Evolutionary conservation across 768 basidiomycete species (phyloP).

Genomic region (Exidia glandulosa): DNA sequence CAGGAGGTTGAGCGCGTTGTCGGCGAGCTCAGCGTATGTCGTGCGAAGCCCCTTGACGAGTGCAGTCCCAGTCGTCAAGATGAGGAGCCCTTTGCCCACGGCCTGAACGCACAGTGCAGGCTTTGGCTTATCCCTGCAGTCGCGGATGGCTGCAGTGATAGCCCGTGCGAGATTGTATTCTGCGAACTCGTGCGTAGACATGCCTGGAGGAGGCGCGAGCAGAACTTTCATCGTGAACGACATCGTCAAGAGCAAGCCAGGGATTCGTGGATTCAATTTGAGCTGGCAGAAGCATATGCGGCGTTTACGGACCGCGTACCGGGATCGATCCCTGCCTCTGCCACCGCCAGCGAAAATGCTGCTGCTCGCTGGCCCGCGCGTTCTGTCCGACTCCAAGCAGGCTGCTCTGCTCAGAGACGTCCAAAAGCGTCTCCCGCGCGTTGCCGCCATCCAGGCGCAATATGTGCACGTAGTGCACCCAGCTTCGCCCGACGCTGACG

Average conservation of each 20-base stretch:
- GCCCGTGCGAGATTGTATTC: neutral
- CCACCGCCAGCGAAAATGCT: conserved; percentile 44
- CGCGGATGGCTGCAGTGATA: neutral
- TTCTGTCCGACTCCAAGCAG: conserved; percentile 60
- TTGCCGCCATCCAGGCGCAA: conserved; percentile 68
- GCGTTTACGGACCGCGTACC: no score
- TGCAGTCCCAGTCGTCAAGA: neutral
- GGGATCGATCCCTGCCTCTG: neutral
- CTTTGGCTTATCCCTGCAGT: neutral
- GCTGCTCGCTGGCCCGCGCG: conserved; percentile 65
- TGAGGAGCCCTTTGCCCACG: neutral
- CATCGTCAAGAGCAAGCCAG: neutral
- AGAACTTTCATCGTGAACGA: no score
- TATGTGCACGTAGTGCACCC: conserved; percentile 81
- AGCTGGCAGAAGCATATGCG: neutral
- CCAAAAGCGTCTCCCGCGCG: conserved; percentile 36
- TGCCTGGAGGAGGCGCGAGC: no score
- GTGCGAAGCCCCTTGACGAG: neutral
- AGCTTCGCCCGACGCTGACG: conserved; percentile 31
- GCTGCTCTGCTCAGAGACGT: conserved; percentile 52
- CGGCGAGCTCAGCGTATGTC: neutral
- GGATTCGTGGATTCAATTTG: no score
- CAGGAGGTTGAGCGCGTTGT: neutral
- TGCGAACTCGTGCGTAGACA: no score
- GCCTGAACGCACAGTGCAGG: neutral